Base-by-base conservation (phyloP, 1,284 basidiomycete genomes). In the Apiotrichum sp. region DNA sequence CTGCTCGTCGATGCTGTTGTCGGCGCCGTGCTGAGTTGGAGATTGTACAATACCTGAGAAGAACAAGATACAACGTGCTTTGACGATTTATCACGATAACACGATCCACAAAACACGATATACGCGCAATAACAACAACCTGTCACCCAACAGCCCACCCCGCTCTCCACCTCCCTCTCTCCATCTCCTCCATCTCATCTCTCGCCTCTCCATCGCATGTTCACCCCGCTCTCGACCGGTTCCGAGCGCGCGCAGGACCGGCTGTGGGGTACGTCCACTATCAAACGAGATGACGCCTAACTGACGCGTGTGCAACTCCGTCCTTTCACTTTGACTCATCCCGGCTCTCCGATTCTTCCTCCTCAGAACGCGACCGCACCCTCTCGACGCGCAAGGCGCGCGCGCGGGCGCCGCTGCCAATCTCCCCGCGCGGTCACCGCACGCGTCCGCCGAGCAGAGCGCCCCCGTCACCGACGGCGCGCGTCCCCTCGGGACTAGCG, bases 201-300 rank as follows among this genome's bases (percentile, higher is more conserved):
- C 29, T 29, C 29, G 29, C 29, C 29, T 3, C 29, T 29, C 29
- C 29, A 29, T 29, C 29, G 35, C 35, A 74, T 76, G 74, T 76
- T 76, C 64, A 75, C 73, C 13, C 74, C 74, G 10, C 63, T 76
- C 10, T 73, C 70, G 3, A 72, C 65, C 55, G 74, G 74, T n/a
- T 73, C 71, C 31, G 74, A 76, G 58, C 60, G 72, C 43, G 65
- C 70, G 31, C 74, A 76, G 57, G 69, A 75, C 48, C 69, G 64
- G 57, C 62, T 72, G 46, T 76, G 74, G 74, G 73, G 73, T 75
- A 34, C n/a, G 35, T 45, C 22, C 42, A 22, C 42, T 3, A 4
- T 9, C 43, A 10, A 4, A 8, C 43, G 7, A 9, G 9, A 22
- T 10, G 22, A 10, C 31, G 29, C 29, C 4, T 13, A 4, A 9